Evolutionary conservation across 2,329 filamentous ascomycete genomes (phyloP).

Genomic region (Paramyrothecium roridum): DNA sequence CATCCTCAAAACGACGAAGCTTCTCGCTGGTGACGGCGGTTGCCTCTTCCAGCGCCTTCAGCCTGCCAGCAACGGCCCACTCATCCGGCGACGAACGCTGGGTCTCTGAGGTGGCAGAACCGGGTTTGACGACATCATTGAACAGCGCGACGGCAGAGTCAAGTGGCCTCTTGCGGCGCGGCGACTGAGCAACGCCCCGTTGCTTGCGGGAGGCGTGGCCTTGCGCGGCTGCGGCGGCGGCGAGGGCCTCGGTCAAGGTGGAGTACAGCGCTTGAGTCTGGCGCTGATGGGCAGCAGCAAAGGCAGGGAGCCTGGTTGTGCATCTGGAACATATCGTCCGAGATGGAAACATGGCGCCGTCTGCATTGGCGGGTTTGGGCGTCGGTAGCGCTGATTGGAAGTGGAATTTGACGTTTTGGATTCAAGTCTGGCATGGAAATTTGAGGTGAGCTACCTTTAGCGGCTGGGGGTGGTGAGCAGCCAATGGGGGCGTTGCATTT

Average conservation of each 20-base stretch:
- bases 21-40: constrained; percentile 10
- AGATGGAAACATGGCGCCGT: constrained; percentile 28
- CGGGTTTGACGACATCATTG: constrained; percentile 29
- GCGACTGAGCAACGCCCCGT: too few species aligned
- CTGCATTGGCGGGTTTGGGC: background rate
- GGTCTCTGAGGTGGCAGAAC: background rate
- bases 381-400: background rate
- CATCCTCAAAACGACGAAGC: constrained; percentile 18
- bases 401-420: background rate
- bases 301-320: constrained; percentile 17
- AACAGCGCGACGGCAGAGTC: constrained; percentile 28
- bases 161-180: background rate
- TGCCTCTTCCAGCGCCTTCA: constrained; percentile 20
- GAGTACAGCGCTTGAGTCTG: constrained; percentile 8
- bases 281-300: constrained; percentile 4
- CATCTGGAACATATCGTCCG: constrained; percentile 32
- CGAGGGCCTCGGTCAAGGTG: background rate
- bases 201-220: background rate
- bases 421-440: background rate
- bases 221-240: background rate
- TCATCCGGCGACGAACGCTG: constrained; percentile 15
- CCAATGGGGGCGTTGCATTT: constrained; percentile 11
- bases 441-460: too few species aligned
- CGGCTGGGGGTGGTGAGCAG: constrained; percentile 6
- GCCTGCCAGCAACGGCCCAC: constrained; percentile 24